Conservation (phyloP, 1,284 basidiomycete genomes). For the Lentinula novae-zelandiae region DNA sequence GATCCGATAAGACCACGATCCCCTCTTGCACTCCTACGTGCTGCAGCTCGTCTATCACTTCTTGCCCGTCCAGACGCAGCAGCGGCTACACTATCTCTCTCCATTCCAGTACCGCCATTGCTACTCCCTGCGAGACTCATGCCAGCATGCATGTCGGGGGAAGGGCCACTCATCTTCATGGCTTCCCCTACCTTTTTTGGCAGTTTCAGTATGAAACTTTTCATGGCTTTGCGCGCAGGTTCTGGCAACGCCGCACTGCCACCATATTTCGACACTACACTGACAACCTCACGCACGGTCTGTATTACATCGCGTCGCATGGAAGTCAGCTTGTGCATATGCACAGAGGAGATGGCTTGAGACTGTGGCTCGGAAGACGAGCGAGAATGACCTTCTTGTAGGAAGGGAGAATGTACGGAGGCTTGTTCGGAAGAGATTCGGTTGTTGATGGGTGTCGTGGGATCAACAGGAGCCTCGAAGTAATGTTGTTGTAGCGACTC, state of each 20-base stretch:
- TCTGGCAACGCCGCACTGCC: slow-evolving; percentile 82
- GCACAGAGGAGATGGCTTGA: slow-evolving; percentile 34
- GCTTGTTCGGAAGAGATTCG: slow-evolving; percentile 18
- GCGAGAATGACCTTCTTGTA: slow-evolving; percentile 24
- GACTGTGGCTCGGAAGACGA: slow-evolving; percentile 36
- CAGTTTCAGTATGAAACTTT: slow-evolving; percentile 77
- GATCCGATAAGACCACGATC: slow-evolving; percentile 13
- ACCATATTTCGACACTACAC: slow-evolving; percentile 84
- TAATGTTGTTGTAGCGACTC: slow-evolving; percentile 54
- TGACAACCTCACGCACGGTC: slow-evolving; percentile 86
- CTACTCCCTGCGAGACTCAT: slow-evolving; percentile 14
- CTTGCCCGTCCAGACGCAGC: slow-evolving; percentile 34
- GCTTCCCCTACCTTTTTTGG: slow-evolving; percentile 75
- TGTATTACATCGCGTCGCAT: slow-evolving; percentile 82
- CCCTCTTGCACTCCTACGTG: slow-evolving; percentile 1
- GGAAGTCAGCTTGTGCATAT: slow-evolving; percentile 65
- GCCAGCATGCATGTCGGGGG: slow-evolving; percentile 16
- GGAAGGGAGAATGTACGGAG: slow-evolving; percentile 15
- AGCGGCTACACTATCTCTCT: slow-evolving; percentile 30
- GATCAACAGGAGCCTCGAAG: neutral
- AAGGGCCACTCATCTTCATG: slow-evolving; percentile 18
- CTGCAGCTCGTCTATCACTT: slow-evolving; percentile 13
- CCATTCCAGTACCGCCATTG: neutral
- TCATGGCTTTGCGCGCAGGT: slow-evolving; percentile 73
- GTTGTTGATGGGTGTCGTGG: slow-evolving; percentile 16